These are phyloP conservation scores for Cornus suecica DNA, from an alignment of 148 eudicot genomes.

Conservation along the genomic window DNA sequence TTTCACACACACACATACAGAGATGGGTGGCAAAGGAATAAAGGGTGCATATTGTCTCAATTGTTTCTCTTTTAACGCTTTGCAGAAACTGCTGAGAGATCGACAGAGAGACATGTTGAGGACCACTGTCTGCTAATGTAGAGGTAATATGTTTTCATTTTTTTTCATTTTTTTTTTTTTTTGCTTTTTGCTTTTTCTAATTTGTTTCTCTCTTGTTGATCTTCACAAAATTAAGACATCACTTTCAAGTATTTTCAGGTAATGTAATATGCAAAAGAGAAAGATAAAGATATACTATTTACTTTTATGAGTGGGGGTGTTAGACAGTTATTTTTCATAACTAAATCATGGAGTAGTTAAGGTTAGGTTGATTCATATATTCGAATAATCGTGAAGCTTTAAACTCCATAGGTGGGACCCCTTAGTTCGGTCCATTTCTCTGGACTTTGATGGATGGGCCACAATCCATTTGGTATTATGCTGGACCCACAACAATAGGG, in stretches of 20 bases:
- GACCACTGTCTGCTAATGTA: conserved; percentile 19
- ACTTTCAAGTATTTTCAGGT: too few relatives aligned
- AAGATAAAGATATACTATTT: too few relatives aligned
- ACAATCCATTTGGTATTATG: too few relatives aligned
- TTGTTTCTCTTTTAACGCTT: not conserved
- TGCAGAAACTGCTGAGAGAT: conserved; percentile 7
- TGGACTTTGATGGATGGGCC: too few relatives aligned
- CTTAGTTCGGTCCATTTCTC: too few relatives aligned
- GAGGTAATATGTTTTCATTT: conserved; percentile 14
- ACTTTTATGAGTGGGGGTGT: not conserved
- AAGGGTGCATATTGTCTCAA: conserved; percentile 3
- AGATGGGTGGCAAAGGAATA: conserved; percentile 19
- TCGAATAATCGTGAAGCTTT: too few relatives aligned
- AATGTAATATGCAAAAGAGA: too few relatives aligned
- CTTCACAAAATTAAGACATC: not conserved
- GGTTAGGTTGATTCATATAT: not conserved
- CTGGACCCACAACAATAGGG: too few relatives aligned
- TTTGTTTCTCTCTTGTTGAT: not conserved
- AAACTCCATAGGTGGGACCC: too few relatives aligned
- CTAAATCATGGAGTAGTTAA: too few relatives aligned
- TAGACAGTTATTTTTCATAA: not conserved
- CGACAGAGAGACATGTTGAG: conserved; percentile 11
- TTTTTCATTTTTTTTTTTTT: conserved; percentile 6
- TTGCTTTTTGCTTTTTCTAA: not conserved
- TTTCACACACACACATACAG: too few relatives aligned